Conservation (phyloP, 768 basidiomycete genomes). For the Leccinum pellstonianum region DNA sequence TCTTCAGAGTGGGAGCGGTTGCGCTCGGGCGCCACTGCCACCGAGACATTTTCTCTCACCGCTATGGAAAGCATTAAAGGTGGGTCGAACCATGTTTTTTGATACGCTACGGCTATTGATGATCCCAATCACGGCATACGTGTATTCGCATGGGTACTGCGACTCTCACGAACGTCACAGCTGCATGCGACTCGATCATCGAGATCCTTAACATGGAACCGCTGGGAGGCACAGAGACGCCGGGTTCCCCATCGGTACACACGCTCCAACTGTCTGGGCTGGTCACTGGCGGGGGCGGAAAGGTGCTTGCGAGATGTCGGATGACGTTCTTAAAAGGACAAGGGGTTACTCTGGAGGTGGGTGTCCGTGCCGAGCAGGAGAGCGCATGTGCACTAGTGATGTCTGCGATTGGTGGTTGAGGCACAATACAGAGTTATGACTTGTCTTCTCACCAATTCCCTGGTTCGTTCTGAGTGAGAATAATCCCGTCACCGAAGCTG, state of each 20-base stretch:
- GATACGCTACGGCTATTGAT: slow-evolving; percentile 17
- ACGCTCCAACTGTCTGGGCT: slow-evolving; percentile 92
- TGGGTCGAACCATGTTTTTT: slow-evolving; percentile 37
- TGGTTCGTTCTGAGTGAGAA: neutral
- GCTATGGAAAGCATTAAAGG: slow-evolving; percentile 94
- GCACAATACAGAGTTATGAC: neutral
- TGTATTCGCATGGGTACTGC: slow-evolving; percentile 13
- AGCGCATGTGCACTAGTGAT: slow-evolving; percentile 85
- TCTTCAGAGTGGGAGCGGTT: slow-evolving; percentile 94
- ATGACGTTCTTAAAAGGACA: slow-evolving; percentile 92
- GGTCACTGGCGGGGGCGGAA: slow-evolving; percentile 91
- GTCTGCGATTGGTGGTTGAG: slow-evolving; percentile 77
- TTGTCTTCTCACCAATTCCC: slow-evolving; percentile 7
- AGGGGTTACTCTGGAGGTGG: slow-evolving; percentile 91
- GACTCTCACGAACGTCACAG: slow-evolving; percentile 40
- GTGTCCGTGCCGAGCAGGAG: slow-evolving; percentile 89
- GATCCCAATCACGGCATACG: slow-evolving; percentile 16
- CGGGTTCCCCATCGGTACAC: slow-evolving; percentile 83
- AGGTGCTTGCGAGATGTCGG: slow-evolving; percentile 88
- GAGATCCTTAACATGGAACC: slow-evolving; percentile 98
- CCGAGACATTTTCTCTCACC: slow-evolving; percentile 91
- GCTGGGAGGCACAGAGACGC: slow-evolving; percentile 84
- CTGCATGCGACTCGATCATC: slow-evolving; percentile 93
- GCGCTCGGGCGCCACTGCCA: slow-evolving; percentile 69
- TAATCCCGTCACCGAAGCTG: neutral